Evolutionary conservation across 139 green algal species (phyloP), one percentile per base, ranked within the genome.

Genomic region (Tetraselmis striata): DNA sequence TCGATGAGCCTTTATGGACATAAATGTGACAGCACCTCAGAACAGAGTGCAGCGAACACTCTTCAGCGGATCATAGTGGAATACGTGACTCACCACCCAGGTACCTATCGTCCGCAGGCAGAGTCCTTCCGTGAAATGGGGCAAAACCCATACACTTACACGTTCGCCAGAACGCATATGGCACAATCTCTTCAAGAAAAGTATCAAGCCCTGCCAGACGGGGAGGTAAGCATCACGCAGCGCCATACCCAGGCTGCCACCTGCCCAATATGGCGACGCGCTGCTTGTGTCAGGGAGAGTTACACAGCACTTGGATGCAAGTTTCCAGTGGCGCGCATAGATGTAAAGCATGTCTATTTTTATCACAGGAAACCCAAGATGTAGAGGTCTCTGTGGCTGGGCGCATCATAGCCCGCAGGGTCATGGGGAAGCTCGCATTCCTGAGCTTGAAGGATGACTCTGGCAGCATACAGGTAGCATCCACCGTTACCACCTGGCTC

Each of bases 351-450:
- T 77, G 67, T 28, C 24, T 29, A 25, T 28, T 29, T 25, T 2
- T 30, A 2, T 67, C 5, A 67, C 45, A 67, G 45, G 45, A 67
- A 67, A 67, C 45, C 5, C 45, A 85, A 1, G 84, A 31, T 25
- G 80, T 59, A 22, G 23, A 77, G 2, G 92, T 97, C n/a, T 80
- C 88, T 1, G 92, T 99, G 25, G 93, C 96, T 24, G 97, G 97
- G 2, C 91, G 97, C 26, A 81, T 99, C 0, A 94, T 97, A 87
- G 90, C 90, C 2, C 92, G 93, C 5, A 87, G 97, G 0, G 89
- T 98, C 28, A 98, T 99, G 90, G 97, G 97, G 78, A 99, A 99
- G 89, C 92, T 99, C 1, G 95, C 97, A 0, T 99, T 99, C 88
- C 84, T 97, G 25, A 93, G 83, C 1, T 77, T 99, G 28, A 59